These are phyloP conservation scores for Fusarium bulbicola DNA, from an alignment of 2,329 filamentous ascomycete genomes.

Conservation along the genomic window DNA sequence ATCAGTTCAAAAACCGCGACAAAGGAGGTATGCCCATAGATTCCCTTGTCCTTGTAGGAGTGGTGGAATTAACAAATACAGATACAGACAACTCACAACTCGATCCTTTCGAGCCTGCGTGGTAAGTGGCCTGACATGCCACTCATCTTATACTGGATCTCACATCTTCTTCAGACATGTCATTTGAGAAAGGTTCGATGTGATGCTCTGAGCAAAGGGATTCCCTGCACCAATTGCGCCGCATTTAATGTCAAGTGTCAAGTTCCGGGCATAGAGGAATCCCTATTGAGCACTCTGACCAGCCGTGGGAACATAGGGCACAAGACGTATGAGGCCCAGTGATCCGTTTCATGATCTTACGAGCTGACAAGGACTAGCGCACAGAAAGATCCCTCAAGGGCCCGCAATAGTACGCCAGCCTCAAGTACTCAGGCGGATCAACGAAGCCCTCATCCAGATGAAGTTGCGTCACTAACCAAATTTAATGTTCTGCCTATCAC, in stretches of 20 bases:
- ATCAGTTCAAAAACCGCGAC: neutral
- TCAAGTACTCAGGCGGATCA: neutral
- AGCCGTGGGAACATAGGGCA: neutral
- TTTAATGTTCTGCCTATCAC: neutral
- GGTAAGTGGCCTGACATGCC: neutral
- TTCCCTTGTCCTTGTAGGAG: rapidly evolving
- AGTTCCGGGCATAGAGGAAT: neutral
- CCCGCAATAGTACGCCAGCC: rapidly evolving
- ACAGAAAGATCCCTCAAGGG: neutral
- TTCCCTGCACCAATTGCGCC: neutral
- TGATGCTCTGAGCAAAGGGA: neutral
- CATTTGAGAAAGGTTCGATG: neutral
- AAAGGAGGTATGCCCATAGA: neutral
- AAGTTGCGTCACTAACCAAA: neutral
- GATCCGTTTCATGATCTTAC: neutral
- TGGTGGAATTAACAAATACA: neutral
- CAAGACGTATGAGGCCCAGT: neutral
- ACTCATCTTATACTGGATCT: neutral
- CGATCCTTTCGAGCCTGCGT: neutral
- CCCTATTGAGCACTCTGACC: neutral
- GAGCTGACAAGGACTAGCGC: neutral
- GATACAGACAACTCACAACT: neutral
- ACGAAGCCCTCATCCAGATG: rapidly evolving
- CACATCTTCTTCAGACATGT: neutral
- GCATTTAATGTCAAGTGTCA: neutral